phyloP scores from a whole-genome alignment of 805 yeast genomes.

The Yamadazyma olivae region DNA sequence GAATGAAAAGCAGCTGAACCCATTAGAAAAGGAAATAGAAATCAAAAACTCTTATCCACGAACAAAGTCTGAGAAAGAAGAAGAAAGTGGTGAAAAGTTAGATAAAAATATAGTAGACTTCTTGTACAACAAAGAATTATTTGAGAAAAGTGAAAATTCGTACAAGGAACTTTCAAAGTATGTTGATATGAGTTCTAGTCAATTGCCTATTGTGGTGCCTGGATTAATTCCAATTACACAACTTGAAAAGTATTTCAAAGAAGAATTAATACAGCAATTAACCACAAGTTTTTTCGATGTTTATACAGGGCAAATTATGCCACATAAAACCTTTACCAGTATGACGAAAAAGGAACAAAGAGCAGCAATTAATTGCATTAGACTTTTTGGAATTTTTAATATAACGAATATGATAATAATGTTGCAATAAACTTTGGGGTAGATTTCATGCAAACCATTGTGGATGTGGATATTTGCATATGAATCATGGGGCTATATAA shows the following conservation, averaged over 20 bases:
- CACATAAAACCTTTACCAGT: conserved; percentile 2
- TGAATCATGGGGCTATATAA: too few relatives aligned
- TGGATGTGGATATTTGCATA: too few relatives aligned
- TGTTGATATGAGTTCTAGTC: conserved; percentile 8
- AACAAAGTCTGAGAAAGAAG: too few relatives aligned
- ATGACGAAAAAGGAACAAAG: conserved; percentile 4
- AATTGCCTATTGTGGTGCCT: conserved; percentile 10
- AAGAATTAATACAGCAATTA: not conserved
- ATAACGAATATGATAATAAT: too few relatives aligned
- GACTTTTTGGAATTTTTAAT: conserved; percentile 7
- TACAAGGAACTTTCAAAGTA: conserved; percentile 11
- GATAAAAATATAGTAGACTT: conserved; percentile 18
- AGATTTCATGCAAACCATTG: too few relatives aligned
- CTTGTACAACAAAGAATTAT: conserved; percentile 14
- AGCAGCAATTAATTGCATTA: conserved; percentile 6
- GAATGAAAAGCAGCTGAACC: conserved; percentile 2
- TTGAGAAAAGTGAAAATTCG: conserved; percentile 18
- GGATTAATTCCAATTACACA: conserved; percentile 13
- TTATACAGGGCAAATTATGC: conserved; percentile 5
- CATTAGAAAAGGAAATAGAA: conserved; percentile 1
- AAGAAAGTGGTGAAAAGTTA: conserved; percentile 1
- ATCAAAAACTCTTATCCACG: conserved; percentile 1
- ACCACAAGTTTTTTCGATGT: not conserved
- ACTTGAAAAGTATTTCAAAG: conserved; percentile 4
- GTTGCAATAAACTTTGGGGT: too few relatives aligned